phyloP scores from a whole-genome alignment of 306 rosid species.

The Vicia sativa region DNA sequence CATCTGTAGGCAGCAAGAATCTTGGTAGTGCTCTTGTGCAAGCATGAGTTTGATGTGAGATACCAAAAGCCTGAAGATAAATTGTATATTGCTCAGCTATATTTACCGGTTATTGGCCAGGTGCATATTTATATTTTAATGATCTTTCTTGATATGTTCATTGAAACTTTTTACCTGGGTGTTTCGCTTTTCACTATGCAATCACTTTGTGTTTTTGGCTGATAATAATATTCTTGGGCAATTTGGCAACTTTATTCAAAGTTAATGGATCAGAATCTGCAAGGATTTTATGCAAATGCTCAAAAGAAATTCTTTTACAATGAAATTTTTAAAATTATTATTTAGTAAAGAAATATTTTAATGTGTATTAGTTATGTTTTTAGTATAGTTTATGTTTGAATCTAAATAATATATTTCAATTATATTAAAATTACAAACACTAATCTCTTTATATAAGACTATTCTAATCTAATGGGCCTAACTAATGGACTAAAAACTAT shows the following conservation, averaged over 20 bases:
- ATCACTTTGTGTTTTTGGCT: background rate
- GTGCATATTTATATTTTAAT: conserved; percentile 38
- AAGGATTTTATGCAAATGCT: background rate
- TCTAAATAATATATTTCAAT: too few species aligned
- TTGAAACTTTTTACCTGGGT: conserved; percentile 14
- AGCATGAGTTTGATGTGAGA: conserved; percentile 97
- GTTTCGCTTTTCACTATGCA: background rate
- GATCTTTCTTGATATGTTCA: conserved; percentile 6
- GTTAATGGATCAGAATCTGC: background rate
- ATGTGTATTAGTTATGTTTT: background rate
- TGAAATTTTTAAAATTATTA: conserved; percentile 10
- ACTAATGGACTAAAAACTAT: too few species aligned
- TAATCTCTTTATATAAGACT: too few species aligned
- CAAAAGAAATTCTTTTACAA: background rate
- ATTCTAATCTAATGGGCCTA: too few species aligned
- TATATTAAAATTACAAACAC: too few species aligned
- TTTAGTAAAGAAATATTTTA: conserved; percentile 2
- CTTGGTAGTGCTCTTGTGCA: conserved; percentile 91
- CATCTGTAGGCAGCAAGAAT: conserved; percentile 85
- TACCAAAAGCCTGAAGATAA: conserved; percentile 99
- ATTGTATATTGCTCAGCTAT: conserved; percentile 94
- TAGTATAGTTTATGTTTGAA: background rate
- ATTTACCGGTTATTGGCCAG: conserved; percentile 97
- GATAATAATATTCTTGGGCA: background rate
- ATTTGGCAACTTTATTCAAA: background rate